Base-by-base conservation (phyloP, 78 protist genomes). In the Dictyostelium brefeldianum region DNA sequence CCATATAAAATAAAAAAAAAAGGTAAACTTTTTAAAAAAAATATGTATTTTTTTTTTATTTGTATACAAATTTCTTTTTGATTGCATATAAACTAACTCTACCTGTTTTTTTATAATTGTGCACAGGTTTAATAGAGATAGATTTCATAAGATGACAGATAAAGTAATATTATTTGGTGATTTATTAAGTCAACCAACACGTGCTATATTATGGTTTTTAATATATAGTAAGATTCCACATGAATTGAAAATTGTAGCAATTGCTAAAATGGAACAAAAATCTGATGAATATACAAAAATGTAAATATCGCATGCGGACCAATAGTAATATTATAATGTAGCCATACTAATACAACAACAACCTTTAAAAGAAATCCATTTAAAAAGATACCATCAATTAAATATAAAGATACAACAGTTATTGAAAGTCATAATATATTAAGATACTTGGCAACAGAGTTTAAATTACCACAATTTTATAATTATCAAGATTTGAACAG, bases 251-350 rank as follows among this genome's bases (percentile, higher is more conserved):
- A 15, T 54, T 29, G 27, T 78, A 17, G 25, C 70, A 17, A 78
- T 78, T 78, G 71, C 43, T 5, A 78, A 78, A 0, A 10, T 22
- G 22, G 53, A 78, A 56, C 41, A 78, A 27, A 51, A 31, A 78
- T 41, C 41, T 48, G 67, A 78, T 17, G 83, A 78, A 29, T 78
- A 54, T 56, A 53, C 65, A 17, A 78, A 78, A 78, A 56, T 78
- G 83, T 78, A 54, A 53, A n/a, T n/a, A n/a, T n/a, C n/a, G n/a
- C n/a, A n/a, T n/a, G n/a, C n/a, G n/a, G n/a, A n/a, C n/a, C n/a
- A n/a, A n/a, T n/a, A n/a, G n/a, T n/a, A n/a, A n/a, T n/a, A n/a
- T n/a, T n/a, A n/a, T n/a, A n/a, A n/a, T n/a, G n/a, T n/a, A n/a
- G n/a, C n/a, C n/a, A n/a, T n/a, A n/a, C n/a, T n/a, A n/a, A n/a